Base-by-base conservation (phyloP, 768 basidiomycete species). In the Lenzites betulinus region DNA sequence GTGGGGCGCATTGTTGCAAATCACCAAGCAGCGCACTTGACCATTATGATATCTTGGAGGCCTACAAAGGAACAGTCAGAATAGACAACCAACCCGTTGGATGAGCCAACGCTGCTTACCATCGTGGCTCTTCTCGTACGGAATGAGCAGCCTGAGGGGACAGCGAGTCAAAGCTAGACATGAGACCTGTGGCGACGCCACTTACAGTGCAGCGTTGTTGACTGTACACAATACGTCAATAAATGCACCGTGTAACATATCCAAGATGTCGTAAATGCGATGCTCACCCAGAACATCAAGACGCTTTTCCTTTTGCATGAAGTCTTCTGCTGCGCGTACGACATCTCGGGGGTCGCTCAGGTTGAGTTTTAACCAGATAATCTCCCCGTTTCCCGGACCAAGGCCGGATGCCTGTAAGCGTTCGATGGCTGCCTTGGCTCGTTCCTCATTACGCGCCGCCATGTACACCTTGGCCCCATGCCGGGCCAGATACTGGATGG, bases 401-500 rank as follows among this genome's bases (percentile, higher is more conserved):
- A 83, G 63, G 0, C 81, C 83, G 42, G 81, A 81, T 3, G 59
- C 60, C 38, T 78, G 69, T 39, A 88, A 71, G 30, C 73, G 67
- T 25, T 71, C 73, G n/a, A 86, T 80, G 2, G 84, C 84, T 7
- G 67, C 78, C 22, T 69, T 74, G 8, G 81, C 85, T 48, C 73
- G 77, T 16, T 65, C 64, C 62, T 81, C 79, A 62, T 75, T 78
- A 18, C 85, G 78, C 7, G 83, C 80, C 0, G 78, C 82, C 62
- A 88, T 76, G 63, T 86, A 86, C 7, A 87, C 82, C 64, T 82
- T 86, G 5, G 85, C 84, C 16, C 85, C 84, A 8, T 72, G 75
- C 7, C 76, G 74, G 0, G 79, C 83, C 20, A 88, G 79, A 62
- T 80, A 78, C 52, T 77, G 75, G 20, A 84, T 77, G 0, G 81